phyloP scores from a whole-genome alignment of 2,329 filamentous ascomycete genomes.

The Pestalotiopsis sp. region DNA sequence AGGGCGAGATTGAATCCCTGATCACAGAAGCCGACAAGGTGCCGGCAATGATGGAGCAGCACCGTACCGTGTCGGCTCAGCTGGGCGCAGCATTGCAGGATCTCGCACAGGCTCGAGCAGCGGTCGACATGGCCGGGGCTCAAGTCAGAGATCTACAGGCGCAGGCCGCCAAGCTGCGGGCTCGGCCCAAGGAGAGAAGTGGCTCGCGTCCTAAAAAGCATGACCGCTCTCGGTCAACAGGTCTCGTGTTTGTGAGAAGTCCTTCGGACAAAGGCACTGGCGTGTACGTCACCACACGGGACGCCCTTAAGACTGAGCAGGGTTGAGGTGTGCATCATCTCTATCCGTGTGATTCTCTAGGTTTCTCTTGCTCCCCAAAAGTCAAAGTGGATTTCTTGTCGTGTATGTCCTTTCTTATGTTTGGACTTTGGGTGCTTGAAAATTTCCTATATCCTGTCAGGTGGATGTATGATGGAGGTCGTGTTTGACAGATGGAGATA shows the following conservation, averaged over 20 bases:
- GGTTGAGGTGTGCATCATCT: constrained; percentile 19
- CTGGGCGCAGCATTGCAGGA: constrained; percentile 16
- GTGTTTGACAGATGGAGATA: neutral
- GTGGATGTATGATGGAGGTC: neutral
- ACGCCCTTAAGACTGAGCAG: constrained; percentile 20
- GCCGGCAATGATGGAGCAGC: constrained; percentile 22
- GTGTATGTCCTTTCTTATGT: neutral
- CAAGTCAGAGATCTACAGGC: constrained; percentile 23
- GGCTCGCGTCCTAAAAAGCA: constrained; percentile 25
- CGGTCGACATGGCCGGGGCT: constrained; percentile 3
- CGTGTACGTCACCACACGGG: constrained; percentile 29
- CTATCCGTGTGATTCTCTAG: neutral
- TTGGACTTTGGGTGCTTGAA: neutral
- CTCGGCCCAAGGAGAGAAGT: constrained; percentile 24
- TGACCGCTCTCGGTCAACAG: constrained; percentile 25
- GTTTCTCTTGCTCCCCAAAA: neutral
- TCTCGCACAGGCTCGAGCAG: constrained; percentile 15
- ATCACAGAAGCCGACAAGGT: constrained; percentile 22
- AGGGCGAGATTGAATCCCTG: constrained; percentile 9
- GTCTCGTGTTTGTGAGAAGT: constrained; percentile 28
- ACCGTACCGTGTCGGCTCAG: constrained; percentile 19
- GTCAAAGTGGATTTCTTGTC: neutral
- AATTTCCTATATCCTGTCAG: neutral
- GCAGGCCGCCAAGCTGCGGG: constrained; percentile 16
- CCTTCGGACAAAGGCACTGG: constrained; percentile 22